phyloP scores from a whole-genome alignment of 345 rosid genomes.

The Isatis tinctoria region DNA sequence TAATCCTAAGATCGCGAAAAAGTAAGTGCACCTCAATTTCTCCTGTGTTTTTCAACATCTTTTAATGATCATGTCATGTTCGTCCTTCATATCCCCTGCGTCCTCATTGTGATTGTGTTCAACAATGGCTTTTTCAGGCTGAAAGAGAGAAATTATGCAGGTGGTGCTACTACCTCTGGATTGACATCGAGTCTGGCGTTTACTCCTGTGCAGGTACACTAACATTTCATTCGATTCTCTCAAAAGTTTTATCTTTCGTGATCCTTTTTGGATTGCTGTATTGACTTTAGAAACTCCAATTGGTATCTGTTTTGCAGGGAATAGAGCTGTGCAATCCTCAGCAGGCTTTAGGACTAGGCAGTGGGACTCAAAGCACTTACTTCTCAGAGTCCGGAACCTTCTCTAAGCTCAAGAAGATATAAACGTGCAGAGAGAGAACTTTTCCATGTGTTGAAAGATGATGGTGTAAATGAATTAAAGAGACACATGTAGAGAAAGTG shows the following conservation, averaged over 20 bases:
- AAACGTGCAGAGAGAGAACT: neutral
- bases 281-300: neutral
- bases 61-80: neutral
- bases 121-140: slow-evolving; percentile 49
- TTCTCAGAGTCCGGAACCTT: slow-evolving; percentile 92
- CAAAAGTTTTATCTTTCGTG: neutral
- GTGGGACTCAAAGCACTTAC: slow-evolving; percentile 93
- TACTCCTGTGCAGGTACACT: slow-evolving; percentile 87
- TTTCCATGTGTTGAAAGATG: neutral
- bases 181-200: slow-evolving; percentile 90
- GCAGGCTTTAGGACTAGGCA: slow-evolving; percentile 73
- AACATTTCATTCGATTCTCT: neutral
- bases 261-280: neutral
- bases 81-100: slow-evolving; percentile 5
- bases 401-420: slow-evolving; percentile 81
- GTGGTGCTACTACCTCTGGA: slow-evolving; percentile 91
- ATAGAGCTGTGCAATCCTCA: slow-evolving; percentile 90
- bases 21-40: slow-evolving; percentile 36
- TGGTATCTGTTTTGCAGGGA: slow-evolving; percentile 43
- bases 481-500: neutral
- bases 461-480: neutral
- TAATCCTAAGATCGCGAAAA: slow-evolving; percentile 89
- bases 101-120: neutral
- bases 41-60: neutral
- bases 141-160: slow-evolving; percentile 72